A percentile compares a stretch with the other conserved stretches of the same genome.
These are phyloP conservation scores for Mytilinidion resinicola DNA, from an alignment of 495 filamentous ascomycete genomes.

Conservation along the genomic window DNA sequence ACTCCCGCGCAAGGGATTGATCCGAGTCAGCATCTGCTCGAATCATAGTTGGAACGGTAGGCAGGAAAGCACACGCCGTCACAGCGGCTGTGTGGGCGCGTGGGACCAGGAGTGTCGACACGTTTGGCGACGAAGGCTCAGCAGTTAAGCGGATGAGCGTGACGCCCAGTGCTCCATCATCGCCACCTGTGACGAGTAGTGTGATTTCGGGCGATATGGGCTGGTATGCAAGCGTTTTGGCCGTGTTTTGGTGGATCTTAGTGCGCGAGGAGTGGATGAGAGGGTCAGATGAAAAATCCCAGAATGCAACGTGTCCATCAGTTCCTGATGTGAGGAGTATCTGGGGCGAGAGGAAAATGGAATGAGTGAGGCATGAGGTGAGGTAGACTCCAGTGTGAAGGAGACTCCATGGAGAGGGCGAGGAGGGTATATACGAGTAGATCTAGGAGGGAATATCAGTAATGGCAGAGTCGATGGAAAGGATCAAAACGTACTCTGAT, in stretches of 20 bases:
- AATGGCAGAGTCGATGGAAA: neutral
- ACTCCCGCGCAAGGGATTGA: conserved; percentile 1
- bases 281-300: conserved; percentile 32
- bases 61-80: conserved; percentile 55
- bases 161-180: conserved; percentile 71
- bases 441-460: conserved; percentile 30
- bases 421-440: conserved; percentile 51
- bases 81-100: conserved; percentile 77
- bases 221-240: conserved; percentile 51
- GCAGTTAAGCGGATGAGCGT: conserved; percentile 33
- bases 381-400: conserved; percentile 58
- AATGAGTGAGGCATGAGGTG: conserved; percentile 73
- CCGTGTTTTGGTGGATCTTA: conserved; percentile 61
- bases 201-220: conserved; percentile 31
- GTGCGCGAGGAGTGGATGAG: conserved; percentile 30
- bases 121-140: neutral
- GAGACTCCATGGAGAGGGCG: conserved; percentile 45
- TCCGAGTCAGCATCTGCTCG: neutral
- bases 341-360: conserved; percentile 43
- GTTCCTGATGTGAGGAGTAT: conserved; percentile 55
- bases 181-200: conserved; percentile 68
- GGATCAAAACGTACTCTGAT: conserved; percentile 45
- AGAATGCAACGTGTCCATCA: conserved; percentile 55
- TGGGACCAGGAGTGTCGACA: conserved; percentile 50
- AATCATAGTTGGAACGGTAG: too few relatives aligned